Evolutionary conservation across 225 moss, liverwort and hornwort genomes (phyloP).

Genomic region (Pseudisothecium myosuroides): DNA sequence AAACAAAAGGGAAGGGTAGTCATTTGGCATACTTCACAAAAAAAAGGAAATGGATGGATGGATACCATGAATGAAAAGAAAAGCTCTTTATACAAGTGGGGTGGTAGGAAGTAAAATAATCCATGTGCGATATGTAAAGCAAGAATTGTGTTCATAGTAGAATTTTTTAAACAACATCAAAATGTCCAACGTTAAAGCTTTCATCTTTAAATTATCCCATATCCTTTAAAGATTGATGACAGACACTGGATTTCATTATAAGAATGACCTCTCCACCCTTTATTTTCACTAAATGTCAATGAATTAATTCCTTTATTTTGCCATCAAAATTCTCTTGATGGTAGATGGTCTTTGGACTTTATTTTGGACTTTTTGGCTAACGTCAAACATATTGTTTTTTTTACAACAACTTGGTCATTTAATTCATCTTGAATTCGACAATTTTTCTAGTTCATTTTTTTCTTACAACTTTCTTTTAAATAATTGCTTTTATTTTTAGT

Average conservation of each 20-base stretch:
- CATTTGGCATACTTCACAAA: neutral
- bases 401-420: neutral
- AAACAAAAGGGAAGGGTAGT: accelerated
- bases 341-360: neutral
- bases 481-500: neutral
- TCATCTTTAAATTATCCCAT: neutral
- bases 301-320: neutral
- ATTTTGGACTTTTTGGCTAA: accelerated
- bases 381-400: neutral
- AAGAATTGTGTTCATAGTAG: neutral
- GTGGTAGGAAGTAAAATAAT: neutral
- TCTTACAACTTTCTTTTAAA: neutral
- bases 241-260: neutral
- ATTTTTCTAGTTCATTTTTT: neutral
- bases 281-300: neutral
- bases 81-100: accelerated
- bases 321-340: neutral
- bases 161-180: neutral
- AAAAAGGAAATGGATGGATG: neutral
- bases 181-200: accelerated
- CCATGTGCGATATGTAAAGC: accelerated
- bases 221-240: neutral
- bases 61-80: neutral
- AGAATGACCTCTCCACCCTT: neutral
- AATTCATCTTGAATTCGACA: neutral